Base-by-base conservation (phyloP, 108 stramenopile species). In the Skeletonema potamos region DNA sequence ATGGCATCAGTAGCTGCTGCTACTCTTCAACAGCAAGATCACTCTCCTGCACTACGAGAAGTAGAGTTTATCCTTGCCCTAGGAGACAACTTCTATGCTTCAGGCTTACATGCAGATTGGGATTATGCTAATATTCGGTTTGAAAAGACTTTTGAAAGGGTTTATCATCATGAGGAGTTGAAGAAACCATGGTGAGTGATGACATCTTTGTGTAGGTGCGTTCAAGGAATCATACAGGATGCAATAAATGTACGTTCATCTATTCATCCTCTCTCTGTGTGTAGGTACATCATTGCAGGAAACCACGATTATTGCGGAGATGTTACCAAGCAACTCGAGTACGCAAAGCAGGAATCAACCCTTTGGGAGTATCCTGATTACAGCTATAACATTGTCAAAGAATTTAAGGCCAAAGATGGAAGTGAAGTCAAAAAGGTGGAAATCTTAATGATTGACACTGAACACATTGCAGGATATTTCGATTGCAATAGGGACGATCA, bases 241-340 rank as follows among this genome's bases (percentile, higher is more conserved):
- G n/a, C n/a, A 34, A 24, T 36, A 26, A 11, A n/a, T n/a, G 26
- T 30, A 24, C 44, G 2, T 20, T 54, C 10, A 34, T 36, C 18
- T 8, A 51, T n/a, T n/a, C 2, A 6, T 46, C 3, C 6, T 51
- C 44, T n/a, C n/a, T n/a, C n/a, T n/a, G n/a, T n/a, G n/a, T n/a
- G 18, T 20, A 67, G 76, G 82, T 63, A 68, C 62, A 33, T 80
- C 7, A 60, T 82, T 24, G 82, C 36, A 29, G 85, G 85, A 15
- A 85, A 85, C 22, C 85, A 85, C 44, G 85, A 85, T 36, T 79
- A 85, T 58, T 71, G 72, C 24, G 85, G 85, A 13, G 79, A 83
- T 29, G 64, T 85, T 70, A 20, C 36, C 77, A 28, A 30, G 63
- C 26, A 15, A 58, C 9, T 12, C 32, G n/a, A n/a, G n/a, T n/a